Base-by-base conservation (phyloP, 1,139 yeast genomes). In the Wickerhamomyces sp. region DNA sequence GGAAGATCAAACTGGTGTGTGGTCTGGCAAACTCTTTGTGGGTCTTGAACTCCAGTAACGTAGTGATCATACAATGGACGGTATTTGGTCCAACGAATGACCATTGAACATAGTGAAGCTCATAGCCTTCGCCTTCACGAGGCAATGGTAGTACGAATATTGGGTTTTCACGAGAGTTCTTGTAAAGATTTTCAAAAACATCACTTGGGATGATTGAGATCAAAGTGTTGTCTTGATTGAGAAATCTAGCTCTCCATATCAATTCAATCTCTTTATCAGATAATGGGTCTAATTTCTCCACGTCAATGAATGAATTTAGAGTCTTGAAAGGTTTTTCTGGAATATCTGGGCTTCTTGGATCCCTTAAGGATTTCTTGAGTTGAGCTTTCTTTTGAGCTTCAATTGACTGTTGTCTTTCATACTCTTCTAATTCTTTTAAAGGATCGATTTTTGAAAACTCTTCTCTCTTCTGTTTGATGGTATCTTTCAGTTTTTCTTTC, bases 91-190 rank as follows among this genome's bases (percentile, higher is more conserved):
- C 96, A 2, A 84, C 92, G 61, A 89, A 87, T 16, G 81, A 72
- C 98, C 98, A 94, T 64, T 94, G 98, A 16, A 89, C 78, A 59
- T 84, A 89, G 59, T 92, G 97, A 68, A 92, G 74, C 61, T 92
- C 98, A 52, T 82, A 47, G 63, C 88, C 68, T 13, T 50, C 52
- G 5, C 46, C 51, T 22, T 64, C 71, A 49, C 75, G 74, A 12
- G 85, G 89, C 37, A 84, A 62, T 1, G 95, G 94, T 26, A 84
- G 67, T 8, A 84, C 78, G 59, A 85, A 84, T 35, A 78, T 73
- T 14, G 96, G 96, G 58, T 83, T 78, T 49, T 71, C 72, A 54
- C 81, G 78, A 0, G 96, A 96, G 46, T 76, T 76, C 33, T 71
- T 68, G 54, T 75, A 74, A 60, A 92, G 71, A 36, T 68, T 70